A percentile compares a stretch with the other conserved stretches of the same genome.
Evolutionary conservation across 495 filamentous ascomycete genomes (phyloP).

Genomic region (Tuber borchii): DNA sequence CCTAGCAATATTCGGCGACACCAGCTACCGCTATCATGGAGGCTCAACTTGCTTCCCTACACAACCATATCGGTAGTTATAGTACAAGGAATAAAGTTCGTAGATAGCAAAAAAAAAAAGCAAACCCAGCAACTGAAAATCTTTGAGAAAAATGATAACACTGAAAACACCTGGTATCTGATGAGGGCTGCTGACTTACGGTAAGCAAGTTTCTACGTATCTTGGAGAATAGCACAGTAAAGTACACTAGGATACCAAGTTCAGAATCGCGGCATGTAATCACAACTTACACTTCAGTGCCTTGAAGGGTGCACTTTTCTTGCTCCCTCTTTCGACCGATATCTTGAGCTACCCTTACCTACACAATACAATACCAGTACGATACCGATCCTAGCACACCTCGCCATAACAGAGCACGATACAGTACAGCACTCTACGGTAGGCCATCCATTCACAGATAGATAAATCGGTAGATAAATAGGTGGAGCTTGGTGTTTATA

Average conservation of each 20-base stretch:
- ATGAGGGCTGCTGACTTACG: background rate
- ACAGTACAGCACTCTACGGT: background rate
- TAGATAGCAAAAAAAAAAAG: no score
- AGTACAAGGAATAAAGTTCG: no score
- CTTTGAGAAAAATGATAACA: background rate
- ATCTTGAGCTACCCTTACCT: background rate
- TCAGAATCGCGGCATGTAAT: background rate
- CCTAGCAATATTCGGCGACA: no score
- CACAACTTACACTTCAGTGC: conserved; percentile 1
- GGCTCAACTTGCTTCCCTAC: no score
- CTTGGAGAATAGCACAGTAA: no score
- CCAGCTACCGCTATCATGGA: background rate
- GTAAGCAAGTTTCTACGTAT: conserved; percentile 15
- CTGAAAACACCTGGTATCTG: background rate
- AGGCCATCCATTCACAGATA: background rate
- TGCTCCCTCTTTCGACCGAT: conserved; percentile 1
- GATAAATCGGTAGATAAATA: background rate
- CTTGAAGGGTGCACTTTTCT: conserved; percentile 7
- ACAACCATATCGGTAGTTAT: no score
- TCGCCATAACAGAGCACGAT: background rate
- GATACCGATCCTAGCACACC: background rate
- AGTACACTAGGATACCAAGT: no score
- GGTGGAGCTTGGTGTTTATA: background rate
- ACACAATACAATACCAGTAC: background rate
- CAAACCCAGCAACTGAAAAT: background rate